Percentiles rank a stretch among this genome's conserved stretches.
Evolutionary conservation across 225 moss, liverwort and hornwort species (phyloP).

Genomic region (Pseudisothecium myosuroides): DNA sequence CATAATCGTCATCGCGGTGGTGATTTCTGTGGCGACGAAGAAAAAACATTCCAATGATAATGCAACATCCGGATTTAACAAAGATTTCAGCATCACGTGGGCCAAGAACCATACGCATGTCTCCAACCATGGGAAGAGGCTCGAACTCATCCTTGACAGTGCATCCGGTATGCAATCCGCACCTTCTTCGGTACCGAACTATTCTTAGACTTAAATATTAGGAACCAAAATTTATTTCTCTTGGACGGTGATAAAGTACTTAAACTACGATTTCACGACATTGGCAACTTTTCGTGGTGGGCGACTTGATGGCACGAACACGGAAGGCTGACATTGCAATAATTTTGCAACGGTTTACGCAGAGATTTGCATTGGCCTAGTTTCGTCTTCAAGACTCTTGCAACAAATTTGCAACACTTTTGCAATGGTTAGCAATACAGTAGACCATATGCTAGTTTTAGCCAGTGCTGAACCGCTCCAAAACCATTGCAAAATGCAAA

Average conservation of each 20-base stretch:
- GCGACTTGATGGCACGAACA: background rate
- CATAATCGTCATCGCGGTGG: conserved; percentile 14
- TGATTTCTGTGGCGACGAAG: conserved; percentile 1
- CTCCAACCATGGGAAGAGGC: conserved; percentile 15
- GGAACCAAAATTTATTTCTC: background rate
- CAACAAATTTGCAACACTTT: background rate
- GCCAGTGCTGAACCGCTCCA: background rate
- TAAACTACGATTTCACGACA: background rate
- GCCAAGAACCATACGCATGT: conserved; percentile 28
- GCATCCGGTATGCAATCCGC: conserved; percentile 16
- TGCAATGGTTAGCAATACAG: background rate
- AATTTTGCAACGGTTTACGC: background rate
- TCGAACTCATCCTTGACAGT: conserved; percentile 30
- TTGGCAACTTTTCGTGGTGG: background rate
- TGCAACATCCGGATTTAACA: background rate
- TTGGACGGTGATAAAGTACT: background rate
- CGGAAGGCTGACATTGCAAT: background rate
- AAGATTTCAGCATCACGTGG: conserved; percentile 38
- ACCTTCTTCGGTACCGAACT: background rate
- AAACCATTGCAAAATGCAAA: background rate
- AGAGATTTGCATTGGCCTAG: background rate
- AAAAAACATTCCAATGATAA: background rate
- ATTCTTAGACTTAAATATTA: background rate
- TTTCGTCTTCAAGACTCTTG: background rate
- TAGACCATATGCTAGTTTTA: background rate